Conservation (phyloP, 164 flowering plant genomes). For the Sextonia rubra region DNA sequence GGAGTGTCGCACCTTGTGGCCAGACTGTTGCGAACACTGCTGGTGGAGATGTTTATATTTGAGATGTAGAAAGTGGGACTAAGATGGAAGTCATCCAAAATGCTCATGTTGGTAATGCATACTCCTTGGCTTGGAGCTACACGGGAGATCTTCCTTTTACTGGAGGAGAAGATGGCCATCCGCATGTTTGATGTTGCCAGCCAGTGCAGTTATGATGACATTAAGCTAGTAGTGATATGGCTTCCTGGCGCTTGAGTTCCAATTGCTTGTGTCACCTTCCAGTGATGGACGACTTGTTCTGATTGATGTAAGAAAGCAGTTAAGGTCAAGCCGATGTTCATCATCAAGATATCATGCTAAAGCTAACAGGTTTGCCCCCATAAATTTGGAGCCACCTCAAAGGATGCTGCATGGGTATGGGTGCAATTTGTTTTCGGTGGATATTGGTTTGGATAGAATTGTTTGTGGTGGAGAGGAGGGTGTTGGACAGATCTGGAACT, state of each 20-base stretch:
- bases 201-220: constrained; percentile 10
- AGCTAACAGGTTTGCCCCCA: constrained; percentile 3
- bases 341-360: constrained; percentile 15
- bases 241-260: constrained; percentile 89
- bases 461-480: constrained; percentile 93
- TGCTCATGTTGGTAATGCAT: constrained; percentile 60
- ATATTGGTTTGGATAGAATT: constrained; percentile 75
- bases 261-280: constrained; percentile 93
- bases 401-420: constrained; percentile 88
- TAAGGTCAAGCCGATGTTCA: constrained; percentile 34
- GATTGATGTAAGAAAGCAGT: constrained; percentile 68
- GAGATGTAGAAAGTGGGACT: constrained; percentile 55
- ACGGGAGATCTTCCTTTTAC: constrained; percentile 73
- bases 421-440: constrained; percentile 64
- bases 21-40: constrained; percentile 60
- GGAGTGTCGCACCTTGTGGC: constrained; percentile 66
- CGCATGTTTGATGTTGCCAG: constrained; percentile 72
- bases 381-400: constrained; percentile 68
- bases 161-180: constrained; percentile 91
- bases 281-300: constrained; percentile 78
- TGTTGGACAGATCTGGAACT: constrained; percentile 83
- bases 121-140: constrained; percentile 64
- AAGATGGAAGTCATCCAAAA: constrained; percentile 29
- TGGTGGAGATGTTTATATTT: constrained; percentile 73
- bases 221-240: constrained; percentile 57